Base-by-base conservation (phyloP, 1,284 basidiomycete genomes). In the Cryptococcus sp. region DNA sequence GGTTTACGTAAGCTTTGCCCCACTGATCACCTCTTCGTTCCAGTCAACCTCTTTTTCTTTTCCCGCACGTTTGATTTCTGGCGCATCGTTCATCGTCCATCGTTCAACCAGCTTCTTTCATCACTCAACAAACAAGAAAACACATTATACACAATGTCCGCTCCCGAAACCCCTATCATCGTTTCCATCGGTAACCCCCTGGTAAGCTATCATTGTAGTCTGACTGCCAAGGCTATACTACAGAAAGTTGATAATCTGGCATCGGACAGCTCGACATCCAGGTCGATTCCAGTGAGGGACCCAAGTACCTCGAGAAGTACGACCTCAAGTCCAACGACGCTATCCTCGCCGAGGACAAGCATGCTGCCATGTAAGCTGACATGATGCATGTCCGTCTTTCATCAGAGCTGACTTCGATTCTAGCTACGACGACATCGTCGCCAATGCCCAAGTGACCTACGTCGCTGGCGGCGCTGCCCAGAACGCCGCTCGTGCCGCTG, bases 381-480 rank as follows among this genome's bases (percentile, higher is more conserved):
- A 2, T 45, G 20, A 22, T 7, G 11, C 6, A 27, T 20, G 13
- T 46, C 47, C 17, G 23, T 17, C 19, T 17, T 2, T 22, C 22
- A 17, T n/a, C 16, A 2, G 5, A 46, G 35, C 60, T 58, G 45
- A 62, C 19, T 15, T 16, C 11, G 11, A 55, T 47, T 55, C 6
- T 65, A 94, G 91, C 77, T 98, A 97, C 81, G 88, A 91, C 38
- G 91, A 98, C 73, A 81, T 98, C 61, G 86, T 89, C 49, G 84
- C 85, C 67, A 85, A 92, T 67, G 80, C 89, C 80, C 75, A 89
- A 58, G 85, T 93, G 57, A 88, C 87, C 57, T 99, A 96, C 75
- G 91, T 99, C 58, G 95, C 96, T 49, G 96, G 96, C 60, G 96
- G 96, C 73, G 95, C 94, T 42, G 87, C 93, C 23, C 96, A 99